These are phyloP conservation scores for Aspergillus pseudonomiae DNA, from an alignment of 2,329 filamentous ascomycete genomes.

Conservation along the genomic window DNA sequence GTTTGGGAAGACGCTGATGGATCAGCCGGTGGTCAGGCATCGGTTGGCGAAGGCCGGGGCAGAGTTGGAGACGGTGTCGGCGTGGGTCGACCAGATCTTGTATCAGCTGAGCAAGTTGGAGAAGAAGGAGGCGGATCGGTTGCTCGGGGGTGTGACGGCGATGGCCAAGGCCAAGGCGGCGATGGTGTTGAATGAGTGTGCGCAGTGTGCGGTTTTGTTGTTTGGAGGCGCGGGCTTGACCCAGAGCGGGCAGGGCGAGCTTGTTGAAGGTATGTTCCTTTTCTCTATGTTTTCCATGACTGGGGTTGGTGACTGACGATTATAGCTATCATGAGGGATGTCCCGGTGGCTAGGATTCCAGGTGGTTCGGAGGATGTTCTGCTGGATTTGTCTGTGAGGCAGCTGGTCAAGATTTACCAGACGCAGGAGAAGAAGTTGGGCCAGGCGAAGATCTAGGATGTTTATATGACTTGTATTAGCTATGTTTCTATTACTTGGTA, in stretches of 20 bases:
- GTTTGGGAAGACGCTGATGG: slow-evolving; percentile 69
- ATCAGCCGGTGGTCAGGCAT: slow-evolving; percentile 74
- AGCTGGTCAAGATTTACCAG: slow-evolving; percentile 69
- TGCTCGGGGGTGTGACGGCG: slow-evolving; percentile 72
- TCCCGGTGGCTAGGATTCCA: slow-evolving; percentile 64
- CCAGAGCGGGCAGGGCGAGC: slow-evolving; percentile 66
- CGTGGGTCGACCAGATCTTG: slow-evolving; percentile 72
- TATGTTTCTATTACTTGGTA: neutral
- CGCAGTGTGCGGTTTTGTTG: slow-evolving; percentile 68
- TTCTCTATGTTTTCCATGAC: neutral
- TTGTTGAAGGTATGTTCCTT: slow-evolving; percentile 65
- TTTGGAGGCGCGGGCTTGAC: slow-evolving; percentile 78
- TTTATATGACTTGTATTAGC: neutral
- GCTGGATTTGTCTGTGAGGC: slow-evolving; percentile 69
- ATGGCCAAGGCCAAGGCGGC: slow-evolving; percentile 73
- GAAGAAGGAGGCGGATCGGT: slow-evolving; percentile 48
- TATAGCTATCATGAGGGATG: slow-evolving; percentile 64
- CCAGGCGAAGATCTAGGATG: slow-evolving; percentile 32
- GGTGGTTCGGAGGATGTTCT: slow-evolving; percentile 75
- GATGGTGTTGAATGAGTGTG: slow-evolving; percentile 72
- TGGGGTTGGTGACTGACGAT: slow-evolving; percentile 32
- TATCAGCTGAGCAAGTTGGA: slow-evolving; percentile 67
- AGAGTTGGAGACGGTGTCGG: slow-evolving; percentile 68
- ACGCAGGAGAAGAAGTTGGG: slow-evolving; percentile 36
- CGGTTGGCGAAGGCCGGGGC: slow-evolving; percentile 71